Evolutionary conservation across 1,284 basidiomycete species (phyloP).

Genomic region (Tetrapyrgos nigripes): DNA sequence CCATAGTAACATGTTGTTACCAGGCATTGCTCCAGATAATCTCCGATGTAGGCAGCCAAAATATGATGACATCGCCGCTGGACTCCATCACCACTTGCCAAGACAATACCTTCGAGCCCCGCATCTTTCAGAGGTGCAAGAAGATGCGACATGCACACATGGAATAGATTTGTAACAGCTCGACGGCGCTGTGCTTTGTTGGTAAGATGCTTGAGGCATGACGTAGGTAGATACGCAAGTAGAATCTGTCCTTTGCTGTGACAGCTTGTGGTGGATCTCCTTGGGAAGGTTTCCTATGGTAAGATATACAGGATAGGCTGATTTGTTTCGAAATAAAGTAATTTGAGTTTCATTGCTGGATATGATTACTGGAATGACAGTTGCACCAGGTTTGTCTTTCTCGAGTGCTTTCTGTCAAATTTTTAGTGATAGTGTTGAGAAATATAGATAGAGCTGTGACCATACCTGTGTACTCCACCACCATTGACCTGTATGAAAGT

Average conservation of each 20-base stretch:
- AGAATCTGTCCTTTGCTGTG: slow-evolving; percentile 40
- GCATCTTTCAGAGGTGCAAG: too few species aligned
- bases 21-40: slow-evolving; percentile 13
- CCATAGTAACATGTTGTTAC: slow-evolving; percentile 1
- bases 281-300: slow-evolving; percentile 20
- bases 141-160: slow-evolving; percentile 36
- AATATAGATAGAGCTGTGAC: too few species aligned
- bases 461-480: slow-evolving; percentile 6
- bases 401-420: too few species aligned
- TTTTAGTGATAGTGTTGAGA: slow-evolving; percentile 37
- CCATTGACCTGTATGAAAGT: slow-evolving; percentile 5
- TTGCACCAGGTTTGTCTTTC: too few species aligned
- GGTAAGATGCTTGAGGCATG: slow-evolving; percentile 35
- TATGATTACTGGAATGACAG: too few species aligned
- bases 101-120: slow-evolving; percentile 27
- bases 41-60: slow-evolving; percentile 9
- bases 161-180: slow-evolving; percentile 42
- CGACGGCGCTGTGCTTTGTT: slow-evolving; percentile 32
- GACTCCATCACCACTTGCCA: slow-evolving; percentile 25
- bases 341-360: too few species aligned
- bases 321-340: too few species aligned
- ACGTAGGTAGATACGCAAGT: slow-evolving; percentile 45
- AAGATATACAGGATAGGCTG: slow-evolving; percentile 14
- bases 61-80: slow-evolving; percentile 27
- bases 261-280: slow-evolving; percentile 40